Base-by-base conservation (phyloP, 371 early-diverging fungal species). In the Sporodiniella umbellata region DNA sequence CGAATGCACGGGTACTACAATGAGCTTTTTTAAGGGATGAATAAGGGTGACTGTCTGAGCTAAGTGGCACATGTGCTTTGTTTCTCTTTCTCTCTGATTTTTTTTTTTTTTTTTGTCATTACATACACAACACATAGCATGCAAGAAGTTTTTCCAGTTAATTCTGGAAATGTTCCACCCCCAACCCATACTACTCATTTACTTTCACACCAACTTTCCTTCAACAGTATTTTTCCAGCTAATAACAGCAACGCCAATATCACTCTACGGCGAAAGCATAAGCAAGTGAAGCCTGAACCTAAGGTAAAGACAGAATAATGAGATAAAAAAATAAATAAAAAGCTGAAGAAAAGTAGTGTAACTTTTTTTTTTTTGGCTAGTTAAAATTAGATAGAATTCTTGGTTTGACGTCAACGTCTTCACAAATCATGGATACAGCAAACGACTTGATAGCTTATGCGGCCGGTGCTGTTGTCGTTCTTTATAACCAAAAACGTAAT, bases 401-500 rank as follows among this genome's bases (percentile, higher is more conserved):
- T 12, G 87, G 86, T 0, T 59, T 85, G 22, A 86, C 86, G 3
- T 71, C 83, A 4, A 75, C 68, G 23, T 76, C 75, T 12, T 69
- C 78, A 18, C 78, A 81, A 59, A 67, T 72, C 21, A 48, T 90
- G 40, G 80, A 83, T 5, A 68, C 81, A 38, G 76, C 85, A 38
- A 68, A 75, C 5, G 84, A 81, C 64, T 53, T 86, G 39, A 71
- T 88, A 22, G 89, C 89, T 23, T 87, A 85, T 70, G 81, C 87
- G 22, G 86, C 91, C 24, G 92, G 90, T 26, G 86, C 84, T 22
- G 80, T 83, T 3, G 82, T 86, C 7, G 85, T 87, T 15, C 69
- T 89, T 26, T 89, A 88, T 62, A 82, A 86, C 60, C 80, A 86
- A 59, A 77, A 78, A 33, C 72, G 72, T 17, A 81, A 88, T 56